Percentiles rank a stretch among this genome's conserved stretches.
Evolutionary conservation across 139 green algal species (phyloP).

Genomic region (Pseudopediastrum boryanum): DNA sequence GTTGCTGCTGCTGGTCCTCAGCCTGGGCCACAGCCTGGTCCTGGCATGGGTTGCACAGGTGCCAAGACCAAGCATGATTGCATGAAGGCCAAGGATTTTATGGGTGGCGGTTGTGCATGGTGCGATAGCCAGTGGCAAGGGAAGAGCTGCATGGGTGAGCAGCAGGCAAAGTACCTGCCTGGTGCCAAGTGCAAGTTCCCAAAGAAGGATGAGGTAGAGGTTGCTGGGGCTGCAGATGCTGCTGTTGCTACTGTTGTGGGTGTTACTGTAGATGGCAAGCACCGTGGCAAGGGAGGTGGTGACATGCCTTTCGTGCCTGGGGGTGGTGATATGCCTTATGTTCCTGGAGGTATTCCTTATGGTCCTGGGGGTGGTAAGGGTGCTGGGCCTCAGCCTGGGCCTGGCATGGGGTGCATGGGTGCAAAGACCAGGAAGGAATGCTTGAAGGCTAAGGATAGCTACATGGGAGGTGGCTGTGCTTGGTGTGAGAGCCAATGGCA

Average conservation of each 20-base stretch:
- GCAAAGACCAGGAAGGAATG: slow-evolving; percentile 26
- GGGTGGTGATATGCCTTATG: not conserved
- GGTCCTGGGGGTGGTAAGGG: not conserved
- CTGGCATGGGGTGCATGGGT: not conserved
- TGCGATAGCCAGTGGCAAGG: slow-evolving; percentile 9
- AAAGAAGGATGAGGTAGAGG: not conserved
- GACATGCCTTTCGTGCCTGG: not conserved
- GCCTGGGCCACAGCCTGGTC: too few species aligned
- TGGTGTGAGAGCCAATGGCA: slow-evolving; percentile 15
- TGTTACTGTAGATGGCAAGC: not conserved
- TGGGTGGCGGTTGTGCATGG: slow-evolving; percentile 16
- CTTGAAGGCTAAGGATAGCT: not conserved
- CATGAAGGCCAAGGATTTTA: slow-evolving; percentile 1
- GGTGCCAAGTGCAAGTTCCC: slow-evolving; percentile 29
- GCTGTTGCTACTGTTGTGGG: not conserved
- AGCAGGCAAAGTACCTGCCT: too few species aligned
- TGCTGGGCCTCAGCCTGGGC: too few species aligned
- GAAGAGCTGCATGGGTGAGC: slow-evolving; percentile 9
- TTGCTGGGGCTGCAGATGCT: not conserved
- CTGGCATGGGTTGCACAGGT: not conserved
- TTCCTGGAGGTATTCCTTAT: not conserved
- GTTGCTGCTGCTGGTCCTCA: slow-evolving; percentile 1
- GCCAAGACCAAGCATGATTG: slow-evolving; percentile 23
- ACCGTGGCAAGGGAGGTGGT: not conserved
- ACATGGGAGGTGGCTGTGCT: slow-evolving; percentile 17